A percentile compares a stretch with the other conserved stretches of the same genome.
phyloP scores from a whole-genome alignment of 139 green algal genomes.

The Coelastrella sp. region DNA sequence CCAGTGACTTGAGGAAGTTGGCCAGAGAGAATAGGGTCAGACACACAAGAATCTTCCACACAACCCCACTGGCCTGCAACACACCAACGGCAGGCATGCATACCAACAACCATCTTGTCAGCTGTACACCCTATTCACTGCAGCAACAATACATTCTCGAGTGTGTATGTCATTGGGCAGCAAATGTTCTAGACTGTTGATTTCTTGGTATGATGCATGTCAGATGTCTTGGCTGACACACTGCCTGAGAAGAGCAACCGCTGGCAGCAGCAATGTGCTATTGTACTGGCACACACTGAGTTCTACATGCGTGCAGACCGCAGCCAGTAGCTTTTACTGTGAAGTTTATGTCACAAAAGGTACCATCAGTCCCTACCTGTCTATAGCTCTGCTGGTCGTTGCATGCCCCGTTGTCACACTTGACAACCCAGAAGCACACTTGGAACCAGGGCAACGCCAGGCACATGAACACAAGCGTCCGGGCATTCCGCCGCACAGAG shows the following conservation, averaged over 20 bases:
- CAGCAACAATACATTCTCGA: background rate
- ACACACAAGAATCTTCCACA: slow-evolving; percentile 72
- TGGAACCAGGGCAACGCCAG: slow-evolving; percentile 44
- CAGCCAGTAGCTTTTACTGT: background rate
- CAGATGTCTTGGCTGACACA: too few species aligned
- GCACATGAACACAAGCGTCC: slow-evolving; percentile 38
- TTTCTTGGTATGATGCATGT: too few species aligned
- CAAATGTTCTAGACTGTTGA: too few species aligned
- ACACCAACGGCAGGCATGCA: background rate
- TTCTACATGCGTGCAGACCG: background rate
- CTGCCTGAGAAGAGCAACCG: too few species aligned
- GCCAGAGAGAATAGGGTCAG: slow-evolving; percentile 75
- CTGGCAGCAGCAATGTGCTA: too few species aligned
- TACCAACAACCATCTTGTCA: background rate
- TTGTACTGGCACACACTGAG: too few species aligned
- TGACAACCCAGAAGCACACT: background rate
- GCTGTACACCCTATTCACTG: background rate
- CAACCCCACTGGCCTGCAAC: slow-evolving; percentile 39
- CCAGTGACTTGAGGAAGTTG: slow-evolving; percentile 74
- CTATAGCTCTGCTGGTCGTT: background rate
- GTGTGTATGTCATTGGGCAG: too few species aligned
- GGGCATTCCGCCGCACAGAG: slow-evolving; percentile 18
- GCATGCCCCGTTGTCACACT: slow-evolving; percentile 11
- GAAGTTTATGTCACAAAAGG: background rate
- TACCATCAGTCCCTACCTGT: background rate